A percentile compares a stretch with the other conserved stretches of the same genome.
Evolutionary conservation across 139 green algal species (phyloP).

Genomic region (Micromonas commoda): DNA sequence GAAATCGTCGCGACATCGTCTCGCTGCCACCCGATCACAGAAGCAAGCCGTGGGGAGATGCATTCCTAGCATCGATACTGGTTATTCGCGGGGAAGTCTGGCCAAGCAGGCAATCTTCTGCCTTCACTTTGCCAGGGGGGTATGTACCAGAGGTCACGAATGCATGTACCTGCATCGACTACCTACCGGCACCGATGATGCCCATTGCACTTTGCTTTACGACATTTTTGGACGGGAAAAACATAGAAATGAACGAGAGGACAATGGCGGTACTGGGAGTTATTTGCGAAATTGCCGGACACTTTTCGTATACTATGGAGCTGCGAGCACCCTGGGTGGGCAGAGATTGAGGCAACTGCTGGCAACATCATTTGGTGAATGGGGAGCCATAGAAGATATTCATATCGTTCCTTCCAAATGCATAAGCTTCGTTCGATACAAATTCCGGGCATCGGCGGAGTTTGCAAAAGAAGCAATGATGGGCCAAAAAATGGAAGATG

Average conservation of each 20-base stretch:
- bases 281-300: constrained; percentile 12
- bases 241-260: constrained; percentile 6
- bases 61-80: not conserved
- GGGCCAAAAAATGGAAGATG: not conserved
- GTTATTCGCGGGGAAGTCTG: not conserved
- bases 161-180: constrained; percentile 13
- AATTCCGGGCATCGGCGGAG: constrained; percentile 8
- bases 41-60: not conserved
- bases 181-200: constrained; percentile 2
- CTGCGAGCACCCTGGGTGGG: not conserved
- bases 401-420: not conserved
- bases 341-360: not conserved
- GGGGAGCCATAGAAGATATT: constrained; percentile 8
- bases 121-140: constrained; percentile 12
- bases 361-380: constrained; percentile 12
- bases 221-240: constrained; percentile 17
- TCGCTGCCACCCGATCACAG: no score
- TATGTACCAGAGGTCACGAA: not conserved
- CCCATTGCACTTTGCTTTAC: not conserved
- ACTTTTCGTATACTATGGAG: constrained; percentile 16
- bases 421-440: constrained; percentile 15
- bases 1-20: no score
- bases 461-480: constrained; percentile 29
- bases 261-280: constrained; percentile 13
- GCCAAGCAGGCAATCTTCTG: not conserved